These are phyloP conservation scores for Pythium pyrilobum DNA, from an alignment of 352 stramenopile species.

Conservation along the genomic window DNA sequence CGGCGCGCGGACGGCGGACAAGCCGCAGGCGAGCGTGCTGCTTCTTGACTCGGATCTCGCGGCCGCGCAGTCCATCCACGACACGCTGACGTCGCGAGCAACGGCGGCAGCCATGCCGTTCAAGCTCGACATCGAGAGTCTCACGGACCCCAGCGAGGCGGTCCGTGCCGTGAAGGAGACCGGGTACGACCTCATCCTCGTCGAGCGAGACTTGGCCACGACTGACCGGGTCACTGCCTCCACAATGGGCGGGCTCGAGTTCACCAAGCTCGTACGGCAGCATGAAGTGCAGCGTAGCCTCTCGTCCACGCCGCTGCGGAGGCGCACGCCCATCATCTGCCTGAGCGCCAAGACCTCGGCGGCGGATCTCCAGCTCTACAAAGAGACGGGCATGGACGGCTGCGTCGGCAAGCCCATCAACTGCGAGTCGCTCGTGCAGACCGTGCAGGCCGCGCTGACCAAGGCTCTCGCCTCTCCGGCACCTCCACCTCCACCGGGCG, in stretches of 20 bases:
- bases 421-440: conserved; percentile 56
- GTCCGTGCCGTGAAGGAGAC: conserved; percentile 40
- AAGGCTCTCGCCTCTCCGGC: conserved; percentile 1
- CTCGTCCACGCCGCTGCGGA: conserved; percentile 10
- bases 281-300: conserved; percentile 64
- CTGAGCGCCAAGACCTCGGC: conserved; percentile 52
- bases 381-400: conserved; percentile 88
- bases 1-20: not conserved
- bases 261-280: conserved; percentile 73
- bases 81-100: conserved; percentile 9
- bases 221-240: not conserved
- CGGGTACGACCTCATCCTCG: conserved; percentile 78
- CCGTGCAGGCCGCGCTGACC: conserved; percentile 73
- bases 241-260: conserved; percentile 59
- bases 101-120: not conserved
- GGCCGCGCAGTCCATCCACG: conserved; percentile 33
- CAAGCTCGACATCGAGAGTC: conserved; percentile 47
- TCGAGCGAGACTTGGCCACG: conserved; percentile 61
- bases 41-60: conserved; percentile 33
- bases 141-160: conserved; percentile 47
- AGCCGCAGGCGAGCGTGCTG: conserved; percentile 17
- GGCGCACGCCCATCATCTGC: conserved; percentile 64
- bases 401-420: conserved; percentile 85
- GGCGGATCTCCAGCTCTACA: conserved; percentile 82
- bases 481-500: not conserved